Conservation (phyloP, 2,329 filamentous ascomycete genomes). For the Aspergillus transmontanensis region DNA sequence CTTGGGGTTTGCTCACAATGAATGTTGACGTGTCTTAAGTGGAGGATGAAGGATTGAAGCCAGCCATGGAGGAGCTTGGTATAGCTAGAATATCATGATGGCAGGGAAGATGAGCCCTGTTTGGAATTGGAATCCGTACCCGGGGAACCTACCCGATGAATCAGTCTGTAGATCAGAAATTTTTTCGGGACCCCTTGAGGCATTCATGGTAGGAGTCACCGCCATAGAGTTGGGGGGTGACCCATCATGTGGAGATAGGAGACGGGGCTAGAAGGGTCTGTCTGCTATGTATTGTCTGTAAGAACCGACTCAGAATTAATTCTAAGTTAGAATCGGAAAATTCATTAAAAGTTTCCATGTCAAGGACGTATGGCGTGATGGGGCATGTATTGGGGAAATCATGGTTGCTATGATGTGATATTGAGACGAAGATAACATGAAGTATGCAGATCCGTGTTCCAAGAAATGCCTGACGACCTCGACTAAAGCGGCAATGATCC, state of each 20-base stretch:
- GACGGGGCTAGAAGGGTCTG: background rate
- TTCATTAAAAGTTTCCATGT: background rate
- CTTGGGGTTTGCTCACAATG: background rate
- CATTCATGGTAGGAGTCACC: background rate
- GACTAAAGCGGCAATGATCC: conserved; percentile 1
- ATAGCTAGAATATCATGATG: background rate
- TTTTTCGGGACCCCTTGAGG: background rate
- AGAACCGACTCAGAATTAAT: background rate
- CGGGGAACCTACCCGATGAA: background rate
- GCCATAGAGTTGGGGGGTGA: background rate
- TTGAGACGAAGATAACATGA: conserved; percentile 7
- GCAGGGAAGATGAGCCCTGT: background rate
- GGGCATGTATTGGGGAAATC: background rate
- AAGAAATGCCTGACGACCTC: conserved; percentile 8
- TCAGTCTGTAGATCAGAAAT: background rate
- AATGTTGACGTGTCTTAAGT: background rate
- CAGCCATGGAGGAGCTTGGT: background rate
- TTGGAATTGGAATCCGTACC: background rate
- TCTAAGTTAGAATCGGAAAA: background rate
- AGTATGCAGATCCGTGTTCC: conserved; percentile 11
- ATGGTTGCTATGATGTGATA: background rate
- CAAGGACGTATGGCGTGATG: background rate
- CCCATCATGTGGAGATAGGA: conserved; percentile 2
- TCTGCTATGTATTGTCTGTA: background rate
- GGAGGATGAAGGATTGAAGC: background rate